Percentiles rank a stretch among this genome's conserved stretches.
phyloP scores from a whole-genome alignment of 2,329 filamentous ascomycete genomes.

The Leptodontidium sp. region DNA sequence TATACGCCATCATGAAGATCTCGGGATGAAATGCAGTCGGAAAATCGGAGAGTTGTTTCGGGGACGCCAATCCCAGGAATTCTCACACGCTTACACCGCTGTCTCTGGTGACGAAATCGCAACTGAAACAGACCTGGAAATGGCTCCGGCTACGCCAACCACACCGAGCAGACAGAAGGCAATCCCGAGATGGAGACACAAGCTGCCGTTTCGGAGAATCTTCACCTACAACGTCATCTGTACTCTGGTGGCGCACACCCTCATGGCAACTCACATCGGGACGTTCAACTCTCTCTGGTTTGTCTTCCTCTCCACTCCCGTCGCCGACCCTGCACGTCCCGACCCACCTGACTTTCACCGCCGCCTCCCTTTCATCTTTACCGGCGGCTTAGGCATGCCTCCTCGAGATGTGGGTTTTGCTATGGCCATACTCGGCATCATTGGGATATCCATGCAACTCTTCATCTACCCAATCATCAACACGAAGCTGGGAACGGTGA shows the following conservation, averaged over 20 bases:
- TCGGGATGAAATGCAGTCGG: conserved; percentile 37
- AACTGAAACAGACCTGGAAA: conserved; percentile 31
- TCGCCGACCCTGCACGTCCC: conserved; percentile 55
- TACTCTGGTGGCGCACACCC: conserved; percentile 67
- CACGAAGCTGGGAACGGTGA: conserved; percentile 69
- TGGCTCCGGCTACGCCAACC: conserved; percentile 31
- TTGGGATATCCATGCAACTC: conserved; percentile 75
- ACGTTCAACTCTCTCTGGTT: conserved; percentile 68
- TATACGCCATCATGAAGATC: conserved; percentile 44
- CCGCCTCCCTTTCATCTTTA: conserved; percentile 51
- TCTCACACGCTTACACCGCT: conserved; percentile 32
- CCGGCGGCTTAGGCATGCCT: conserved; percentile 77
- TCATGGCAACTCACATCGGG: conserved; percentile 74
- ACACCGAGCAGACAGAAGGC: conserved; percentile 27
- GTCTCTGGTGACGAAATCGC: conserved; percentile 29
- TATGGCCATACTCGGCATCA: conserved; percentile 76
- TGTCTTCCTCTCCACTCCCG: conserved; percentile 66
- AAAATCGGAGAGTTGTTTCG: conserved; percentile 33
- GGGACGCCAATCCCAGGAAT: conserved; percentile 22
- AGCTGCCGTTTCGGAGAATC: conserved; percentile 46
- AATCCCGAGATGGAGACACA: conserved; percentile 35
- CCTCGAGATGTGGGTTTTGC: conserved; percentile 75
- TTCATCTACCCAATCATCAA: conserved; percentile 76
- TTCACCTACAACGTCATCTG: conserved; percentile 49
- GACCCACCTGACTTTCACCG: conserved; percentile 61